These are phyloP conservation scores for Cladophialophora immunda DNA, from an alignment of 2,329 filamentous ascomycete species.

Conservation along the genomic window DNA sequence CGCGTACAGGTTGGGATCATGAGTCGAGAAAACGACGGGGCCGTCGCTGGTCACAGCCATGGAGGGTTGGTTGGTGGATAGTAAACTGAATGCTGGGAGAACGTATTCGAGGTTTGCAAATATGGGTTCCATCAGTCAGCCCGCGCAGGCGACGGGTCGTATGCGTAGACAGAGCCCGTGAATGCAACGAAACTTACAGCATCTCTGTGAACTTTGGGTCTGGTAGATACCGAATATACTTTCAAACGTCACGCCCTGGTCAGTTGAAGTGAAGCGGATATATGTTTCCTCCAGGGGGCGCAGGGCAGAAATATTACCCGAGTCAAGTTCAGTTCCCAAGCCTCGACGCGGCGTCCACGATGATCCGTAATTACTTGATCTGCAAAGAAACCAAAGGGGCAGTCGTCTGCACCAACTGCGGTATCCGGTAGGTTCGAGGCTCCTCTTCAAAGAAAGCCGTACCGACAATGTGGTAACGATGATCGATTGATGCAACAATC, in stretches of 20 bases:
- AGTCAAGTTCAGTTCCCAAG: background rate
- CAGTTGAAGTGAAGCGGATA: background rate
- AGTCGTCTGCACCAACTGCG: background rate
- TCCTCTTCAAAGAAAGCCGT: background rate
- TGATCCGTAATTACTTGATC: background rate
- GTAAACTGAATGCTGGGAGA: background rate
- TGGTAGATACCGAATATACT: too few species aligned
- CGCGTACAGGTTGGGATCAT: background rate
- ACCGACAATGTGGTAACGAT: background rate
- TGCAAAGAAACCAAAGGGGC: background rate
- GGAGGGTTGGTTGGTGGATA: background rate
- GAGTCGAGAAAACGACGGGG: background rate
- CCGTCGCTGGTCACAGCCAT: too few species aligned
- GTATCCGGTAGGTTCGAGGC: background rate
- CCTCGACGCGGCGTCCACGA: background rate
- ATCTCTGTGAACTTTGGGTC: too few species aligned
- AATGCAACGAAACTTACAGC: background rate
- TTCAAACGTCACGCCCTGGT: too few species aligned
- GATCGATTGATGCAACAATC: background rate
- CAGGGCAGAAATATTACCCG: conserved; percentile 1
- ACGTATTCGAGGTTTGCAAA: background rate
- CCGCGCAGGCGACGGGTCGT: background rate
- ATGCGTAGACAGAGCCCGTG: background rate
- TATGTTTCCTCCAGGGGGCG: background rate
- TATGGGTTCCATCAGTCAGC: background rate